These are phyloP conservation scores for Mycocentrospora acerina DNA, from an alignment of 2,329 filamentous ascomycete genomes.

Conservation along the genomic window DNA sequence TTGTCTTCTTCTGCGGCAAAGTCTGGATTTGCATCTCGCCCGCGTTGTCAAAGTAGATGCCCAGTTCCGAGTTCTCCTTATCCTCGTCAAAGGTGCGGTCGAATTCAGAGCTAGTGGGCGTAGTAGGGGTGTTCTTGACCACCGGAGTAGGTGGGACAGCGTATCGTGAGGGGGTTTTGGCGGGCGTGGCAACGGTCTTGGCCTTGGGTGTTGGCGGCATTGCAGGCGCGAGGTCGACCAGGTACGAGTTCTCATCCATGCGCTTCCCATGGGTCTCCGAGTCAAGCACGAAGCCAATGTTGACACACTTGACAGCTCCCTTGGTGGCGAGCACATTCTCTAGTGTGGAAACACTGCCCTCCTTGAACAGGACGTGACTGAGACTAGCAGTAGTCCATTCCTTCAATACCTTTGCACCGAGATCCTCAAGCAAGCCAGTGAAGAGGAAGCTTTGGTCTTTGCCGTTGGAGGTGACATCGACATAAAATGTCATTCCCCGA, in stretches of 20 bases:
- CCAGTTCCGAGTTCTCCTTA: slow-evolving; percentile 41
- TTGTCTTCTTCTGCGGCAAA: slow-evolving; percentile 26
- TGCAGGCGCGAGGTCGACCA: slow-evolving; percentile 30
- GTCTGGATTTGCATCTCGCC: slow-evolving; percentile 49
- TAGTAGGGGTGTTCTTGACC: slow-evolving; percentile 25
- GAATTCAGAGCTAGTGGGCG: slow-evolving; percentile 31
- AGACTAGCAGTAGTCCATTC: slow-evolving; percentile 68
- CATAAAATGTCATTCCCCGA: slow-evolving; percentile 71
- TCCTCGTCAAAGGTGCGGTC: slow-evolving; percentile 29
- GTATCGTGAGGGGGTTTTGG: slow-evolving; percentile 33
- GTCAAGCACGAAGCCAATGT: slow-evolving; percentile 84
- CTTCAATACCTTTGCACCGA: slow-evolving; percentile 79
- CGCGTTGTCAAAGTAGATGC: slow-evolving; percentile 45
- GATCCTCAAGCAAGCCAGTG: slow-evolving; percentile 73
- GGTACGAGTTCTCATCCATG: slow-evolving; percentile 36
- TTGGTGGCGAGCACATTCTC: slow-evolving; percentile 74
- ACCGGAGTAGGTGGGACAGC: slow-evolving; percentile 22
- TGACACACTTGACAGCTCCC: slow-evolving; percentile 80
- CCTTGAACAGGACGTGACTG: slow-evolving; percentile 89
- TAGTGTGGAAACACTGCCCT: slow-evolving; percentile 76
- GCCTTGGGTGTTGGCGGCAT: slow-evolving; percentile 22
- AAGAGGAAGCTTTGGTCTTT: slow-evolving; percentile 63
- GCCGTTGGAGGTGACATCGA: slow-evolving; percentile 81
- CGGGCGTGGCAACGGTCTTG: slow-evolving; percentile 26
- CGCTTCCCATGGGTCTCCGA: slow-evolving; percentile 38